phyloP scores from a whole-genome alignment of 345 rosid genomes.

The Pistacia integerrima region DNA sequence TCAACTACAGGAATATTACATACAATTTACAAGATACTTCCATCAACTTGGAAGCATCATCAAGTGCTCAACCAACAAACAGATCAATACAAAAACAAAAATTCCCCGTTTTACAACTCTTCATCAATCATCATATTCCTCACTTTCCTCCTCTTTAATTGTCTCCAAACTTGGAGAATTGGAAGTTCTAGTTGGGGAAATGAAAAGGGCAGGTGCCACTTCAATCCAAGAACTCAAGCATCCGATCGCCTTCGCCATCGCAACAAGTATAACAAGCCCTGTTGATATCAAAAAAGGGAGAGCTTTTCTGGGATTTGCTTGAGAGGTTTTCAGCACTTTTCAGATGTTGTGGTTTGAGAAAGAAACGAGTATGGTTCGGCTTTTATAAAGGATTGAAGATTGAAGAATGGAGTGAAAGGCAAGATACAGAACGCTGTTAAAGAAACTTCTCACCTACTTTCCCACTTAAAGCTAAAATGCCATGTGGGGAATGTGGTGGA shows the following conservation, averaged over 20 bases:
- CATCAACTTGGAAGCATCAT: background rate
- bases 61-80: background rate
- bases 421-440: background rate
- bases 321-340: too few species aligned
- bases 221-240: slow-evolving; percentile 38
- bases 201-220: slow-evolving; percentile 39
- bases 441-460: background rate
- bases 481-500: slow-evolving; percentile 21
- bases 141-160: slow-evolving; percentile 46
- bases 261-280: background rate
- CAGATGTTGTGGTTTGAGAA: background rate
- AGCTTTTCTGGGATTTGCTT: background rate
- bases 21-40: background rate
- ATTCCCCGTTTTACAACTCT: background rate
- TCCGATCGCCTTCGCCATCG: slow-evolving; percentile 35
- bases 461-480: slow-evolving; percentile 1
- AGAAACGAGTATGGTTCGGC: background rate
- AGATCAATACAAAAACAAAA: background rate
- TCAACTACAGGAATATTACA: background rate
- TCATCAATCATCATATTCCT: slow-evolving; percentile 27
- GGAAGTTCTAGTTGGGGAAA: slow-evolving; percentile 30
- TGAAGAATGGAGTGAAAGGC: background rate
- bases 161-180: slow-evolving; percentile 41
- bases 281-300: background rate
- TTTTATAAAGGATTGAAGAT: background rate